These are phyloP conservation scores for Paramecium sonneborni DNA, from an alignment of 73 alveolate species.

Conservation along the genomic window DNA sequence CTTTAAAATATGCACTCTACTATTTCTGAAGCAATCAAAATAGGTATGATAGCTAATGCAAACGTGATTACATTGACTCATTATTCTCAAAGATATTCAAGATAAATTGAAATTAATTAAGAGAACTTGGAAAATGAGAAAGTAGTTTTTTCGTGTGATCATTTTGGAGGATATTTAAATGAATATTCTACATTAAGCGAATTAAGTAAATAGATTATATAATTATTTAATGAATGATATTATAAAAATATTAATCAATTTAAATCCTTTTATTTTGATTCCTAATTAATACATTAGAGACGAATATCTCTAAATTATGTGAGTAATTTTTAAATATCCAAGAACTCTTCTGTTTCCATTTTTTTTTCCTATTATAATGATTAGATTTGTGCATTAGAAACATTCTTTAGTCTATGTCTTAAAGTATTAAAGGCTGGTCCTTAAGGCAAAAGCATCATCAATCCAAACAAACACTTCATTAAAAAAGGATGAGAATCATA, in stretches of 20 bases:
- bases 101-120: neutral
- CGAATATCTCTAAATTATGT: neutral
- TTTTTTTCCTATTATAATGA: neutral
- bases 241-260: neutral
- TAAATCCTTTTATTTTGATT: neutral
- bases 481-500: slow-evolving; percentile 61
- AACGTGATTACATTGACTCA: slow-evolving; percentile 90
- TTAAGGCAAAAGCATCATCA: slow-evolving; percentile 67
- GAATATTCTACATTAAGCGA: neutral
- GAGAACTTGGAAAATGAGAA: neutral
- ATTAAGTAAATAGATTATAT: neutral
- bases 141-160: neutral
- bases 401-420: slow-evolving; percentile 45
- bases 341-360: neutral
- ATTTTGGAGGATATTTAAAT: neutral
- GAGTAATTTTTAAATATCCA: slow-evolving; percentile 24
- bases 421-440: slow-evolving; percentile 57
- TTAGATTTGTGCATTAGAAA: neutral
- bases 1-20: slow-evolving; percentile 92
- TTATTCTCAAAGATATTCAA: slow-evolving; percentile 91
- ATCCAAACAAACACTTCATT: slow-evolving; percentile 58
- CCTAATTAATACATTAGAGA: neutral
- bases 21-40: slow-evolving; percentile 88
- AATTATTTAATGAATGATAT: neutral
- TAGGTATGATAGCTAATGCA: slow-evolving; percentile 79